phyloP scores from a whole-genome alignment of 2,329 filamentous ascomycete species.

The Graphilbum sp. region DNA sequence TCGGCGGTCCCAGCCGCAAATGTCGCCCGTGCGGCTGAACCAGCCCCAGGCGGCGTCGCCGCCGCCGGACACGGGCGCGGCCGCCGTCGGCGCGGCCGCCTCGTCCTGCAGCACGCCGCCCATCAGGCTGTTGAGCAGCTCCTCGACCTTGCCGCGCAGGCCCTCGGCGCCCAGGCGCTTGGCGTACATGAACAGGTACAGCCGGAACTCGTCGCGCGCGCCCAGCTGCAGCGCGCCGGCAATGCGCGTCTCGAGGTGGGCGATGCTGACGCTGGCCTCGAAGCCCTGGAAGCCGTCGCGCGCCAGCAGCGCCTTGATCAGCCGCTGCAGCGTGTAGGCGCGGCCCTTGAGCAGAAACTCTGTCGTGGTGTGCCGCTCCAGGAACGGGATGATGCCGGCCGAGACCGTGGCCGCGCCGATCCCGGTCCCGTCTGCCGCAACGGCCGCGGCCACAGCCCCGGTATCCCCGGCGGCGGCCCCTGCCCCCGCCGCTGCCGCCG shows the following conservation, averaged over 20 bases:
- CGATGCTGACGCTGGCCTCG: conserved; percentile 80
- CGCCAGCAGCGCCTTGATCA: conserved; percentile 77
- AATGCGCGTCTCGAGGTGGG: conserved; percentile 87
- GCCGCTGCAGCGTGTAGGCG: conserved; percentile 76
- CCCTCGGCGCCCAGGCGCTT: conserved; percentile 89
- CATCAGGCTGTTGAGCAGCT: conserved; percentile 67
- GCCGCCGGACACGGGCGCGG: no score
- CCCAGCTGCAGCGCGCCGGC: conserved; percentile 75
- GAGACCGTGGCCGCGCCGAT: conserved; percentile 47
- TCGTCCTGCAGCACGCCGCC: conserved; percentile 53
- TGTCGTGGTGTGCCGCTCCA: conserved; percentile 88
- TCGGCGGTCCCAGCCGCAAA: conserved; percentile 83
- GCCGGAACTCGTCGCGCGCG: conserved; percentile 78
- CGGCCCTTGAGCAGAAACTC: conserved; percentile 84
- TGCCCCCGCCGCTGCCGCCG: conserved; percentile 28
- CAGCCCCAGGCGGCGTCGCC: conserved; percentile 42
- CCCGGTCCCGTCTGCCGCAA: no score
- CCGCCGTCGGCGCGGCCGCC: conserved; percentile 23
- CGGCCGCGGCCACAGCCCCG: no score
- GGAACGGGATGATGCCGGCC: conserved; percentile 78
- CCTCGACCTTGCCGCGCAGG: conserved; percentile 75
- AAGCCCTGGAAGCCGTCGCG: conserved; percentile 86
- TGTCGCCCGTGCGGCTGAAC: conserved; percentile 49
- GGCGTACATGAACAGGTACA: conserved; percentile 96
- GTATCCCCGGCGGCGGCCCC: no score